A percentile compares a stretch with the other conserved stretches of the same genome.
phyloP scores from a whole-genome alignment of 495 filamentous ascomycete genomes.

The Astrothelium subdiscretum region DNA sequence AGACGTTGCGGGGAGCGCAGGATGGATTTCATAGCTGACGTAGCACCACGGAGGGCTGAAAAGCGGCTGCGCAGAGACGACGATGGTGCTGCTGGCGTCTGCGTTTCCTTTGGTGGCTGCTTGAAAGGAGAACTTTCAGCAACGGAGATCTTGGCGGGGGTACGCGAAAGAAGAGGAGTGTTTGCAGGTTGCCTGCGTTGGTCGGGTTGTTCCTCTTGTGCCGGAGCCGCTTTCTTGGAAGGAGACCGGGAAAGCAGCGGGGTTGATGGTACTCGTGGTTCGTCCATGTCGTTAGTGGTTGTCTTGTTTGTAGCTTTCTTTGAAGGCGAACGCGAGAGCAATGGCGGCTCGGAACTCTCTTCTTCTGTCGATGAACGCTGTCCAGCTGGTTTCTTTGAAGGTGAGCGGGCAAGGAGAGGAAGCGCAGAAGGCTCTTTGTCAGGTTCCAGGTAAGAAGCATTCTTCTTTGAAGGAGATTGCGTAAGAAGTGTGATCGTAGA shows the following conservation, averaged over 20 bases:
- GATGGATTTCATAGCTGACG: constrained; percentile 45
- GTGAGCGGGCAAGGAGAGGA: constrained; percentile 1
- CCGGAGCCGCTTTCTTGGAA: not conserved
- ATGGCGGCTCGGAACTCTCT: not conserved
- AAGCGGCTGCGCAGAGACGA: constrained; percentile 13
- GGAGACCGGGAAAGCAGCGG: constrained; percentile 2
- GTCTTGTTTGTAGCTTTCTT: constrained; percentile 5
- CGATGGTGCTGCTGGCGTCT: constrained; percentile 18
- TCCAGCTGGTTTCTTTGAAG: not conserved
- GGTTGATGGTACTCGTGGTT: not conserved
- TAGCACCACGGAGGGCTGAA: not conserved
- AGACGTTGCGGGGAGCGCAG: constrained; percentile 48
- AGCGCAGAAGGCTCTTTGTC: not conserved
- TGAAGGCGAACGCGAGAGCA: constrained; percentile 14
- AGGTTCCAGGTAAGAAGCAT: not conserved
- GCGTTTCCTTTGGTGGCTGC: not conserved
- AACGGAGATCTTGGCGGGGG: constrained; percentile 29
- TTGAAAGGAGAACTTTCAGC: constrained; percentile 18
- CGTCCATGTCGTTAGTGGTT: not conserved
- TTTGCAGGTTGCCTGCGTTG: not conserved
- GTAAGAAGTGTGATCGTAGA: constrained; percentile 4
- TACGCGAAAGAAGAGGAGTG: constrained; percentile 11
- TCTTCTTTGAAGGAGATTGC: constrained; percentile 5
- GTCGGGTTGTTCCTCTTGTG: not conserved
- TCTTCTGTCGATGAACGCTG: not conserved